These are phyloP conservation scores for Phytophthora chlamydospora DNA, from an alignment of 352 stramenopile species.

Conservation along the genomic window DNA sequence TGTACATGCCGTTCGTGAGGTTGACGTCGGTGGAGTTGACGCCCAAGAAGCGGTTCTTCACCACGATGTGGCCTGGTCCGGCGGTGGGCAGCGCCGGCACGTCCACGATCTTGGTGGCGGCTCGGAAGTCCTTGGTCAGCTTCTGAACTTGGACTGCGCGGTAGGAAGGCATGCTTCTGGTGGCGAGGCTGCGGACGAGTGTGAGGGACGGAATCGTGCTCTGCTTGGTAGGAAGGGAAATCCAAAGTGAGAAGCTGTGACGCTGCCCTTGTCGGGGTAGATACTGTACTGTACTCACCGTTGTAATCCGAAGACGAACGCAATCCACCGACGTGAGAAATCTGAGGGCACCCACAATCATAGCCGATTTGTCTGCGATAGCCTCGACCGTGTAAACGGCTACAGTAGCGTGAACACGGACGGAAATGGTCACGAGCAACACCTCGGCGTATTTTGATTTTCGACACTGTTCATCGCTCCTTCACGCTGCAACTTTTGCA, in stretches of 20 bases:
- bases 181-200: not conserved
- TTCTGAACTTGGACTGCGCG: slow-evolving; percentile 38
- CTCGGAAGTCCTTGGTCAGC: slow-evolving; percentile 46
- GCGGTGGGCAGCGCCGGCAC: slow-evolving; percentile 34
- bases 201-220: slow-evolving; percentile 5
- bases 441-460: slow-evolving; percentile 14
- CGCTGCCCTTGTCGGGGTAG: not conserved
- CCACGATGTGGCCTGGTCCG: slow-evolving; percentile 29
- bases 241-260: slow-evolving; percentile 14
- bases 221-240: slow-evolving; percentile 9
- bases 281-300: not conserved
- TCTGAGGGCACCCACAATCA: slow-evolving; percentile 15
- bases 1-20: slow-evolving; percentile 57
- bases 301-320: slow-evolving; percentile 16
- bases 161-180: slow-evolving; percentile 36
- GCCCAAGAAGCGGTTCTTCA: slow-evolving; percentile 53
- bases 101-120: slow-evolving; percentile 43
- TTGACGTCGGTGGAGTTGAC: slow-evolving; percentile 63
- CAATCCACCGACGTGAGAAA: slow-evolving; percentile 13
- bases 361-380: slow-evolving; percentile 25
- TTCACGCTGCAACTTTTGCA: slow-evolving; percentile 7
- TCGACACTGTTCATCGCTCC: slow-evolving; percentile 6
- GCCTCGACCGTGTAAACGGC: slow-evolving; percentile 22
- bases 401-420: slow-evolving; percentile 20
- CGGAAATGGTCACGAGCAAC: slow-evolving; percentile 1